These are phyloP conservation scores for Hymenoscyphus infarciens DNA, from an alignment of 2,329 filamentous ascomycete species.

Conservation along the genomic window DNA sequence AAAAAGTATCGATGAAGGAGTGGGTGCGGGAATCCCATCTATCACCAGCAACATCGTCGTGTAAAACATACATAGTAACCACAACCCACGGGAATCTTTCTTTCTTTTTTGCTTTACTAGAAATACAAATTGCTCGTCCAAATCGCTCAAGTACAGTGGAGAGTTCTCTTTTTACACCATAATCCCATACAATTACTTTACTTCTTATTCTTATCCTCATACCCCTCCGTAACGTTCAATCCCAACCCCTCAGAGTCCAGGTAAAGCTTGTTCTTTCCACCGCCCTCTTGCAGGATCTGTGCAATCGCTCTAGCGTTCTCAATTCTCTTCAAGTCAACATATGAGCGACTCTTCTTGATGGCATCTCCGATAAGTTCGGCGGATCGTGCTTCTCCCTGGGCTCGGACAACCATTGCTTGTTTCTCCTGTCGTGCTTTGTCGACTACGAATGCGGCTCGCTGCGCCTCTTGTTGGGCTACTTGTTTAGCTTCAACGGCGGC, in stretches of 20 bases:
- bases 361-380: constrained; percentile 97
- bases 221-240: constrained; percentile 70
- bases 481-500: constrained; percentile 72
- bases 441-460: constrained; percentile 93
- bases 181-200: constrained; percentile 25
- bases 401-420: constrained; percentile 96
- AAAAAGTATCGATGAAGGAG: not conserved
- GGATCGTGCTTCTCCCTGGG: constrained; percentile 97
- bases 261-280: constrained; percentile 89
- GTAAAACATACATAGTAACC: not conserved
- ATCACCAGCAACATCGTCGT: not conserved
- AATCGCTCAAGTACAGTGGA: constrained; percentile 44
- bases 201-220: constrained; percentile 45
- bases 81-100: too few species aligned
- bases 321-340: constrained; percentile 95
- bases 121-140: constrained; percentile 29
- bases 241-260: constrained; percentile 88
- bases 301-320: constrained; percentile 93
- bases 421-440: constrained; percentile 99
- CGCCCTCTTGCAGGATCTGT: constrained; percentile 77
- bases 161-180: constrained; percentile 37
- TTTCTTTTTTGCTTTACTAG: constrained; percentile 16
- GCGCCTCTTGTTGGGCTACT: constrained; percentile 85
- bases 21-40: not conserved
- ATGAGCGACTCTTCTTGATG: constrained; percentile 98